phyloP scores from a whole-genome alignment of 2,329 filamentous ascomycete genomes.

The Myriosclerotinia duriaeana region DNA sequence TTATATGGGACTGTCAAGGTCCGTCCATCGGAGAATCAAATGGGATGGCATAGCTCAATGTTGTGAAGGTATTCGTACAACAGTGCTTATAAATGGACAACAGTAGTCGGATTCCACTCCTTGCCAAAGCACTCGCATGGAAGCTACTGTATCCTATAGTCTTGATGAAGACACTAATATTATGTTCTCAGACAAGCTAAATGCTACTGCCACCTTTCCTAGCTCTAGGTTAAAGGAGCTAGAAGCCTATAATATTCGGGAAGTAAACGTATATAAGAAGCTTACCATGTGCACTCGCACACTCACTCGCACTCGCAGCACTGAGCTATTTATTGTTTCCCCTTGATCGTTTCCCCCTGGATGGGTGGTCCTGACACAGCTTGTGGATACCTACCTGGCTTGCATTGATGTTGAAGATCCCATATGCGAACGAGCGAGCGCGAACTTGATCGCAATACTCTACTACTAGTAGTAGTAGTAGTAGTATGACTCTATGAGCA shows the following conservation, averaged over 20 bases:
- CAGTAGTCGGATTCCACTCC: not conserved
- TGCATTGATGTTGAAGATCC: slow-evolving; percentile 7
- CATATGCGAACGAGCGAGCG: too few species aligned
- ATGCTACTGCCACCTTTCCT: too few species aligned
- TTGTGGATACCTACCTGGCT: slow-evolving; percentile 12
- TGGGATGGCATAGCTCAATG: too few species aligned
- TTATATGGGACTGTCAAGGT: too few species aligned
- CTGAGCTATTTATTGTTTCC: not conserved
- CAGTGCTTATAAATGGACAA: too few species aligned
- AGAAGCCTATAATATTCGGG: too few species aligned
- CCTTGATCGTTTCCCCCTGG: not conserved
- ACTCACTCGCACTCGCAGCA: not conserved
- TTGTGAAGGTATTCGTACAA: too few species aligned
- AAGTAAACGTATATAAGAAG: too few species aligned
- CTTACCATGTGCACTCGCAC: too few species aligned
- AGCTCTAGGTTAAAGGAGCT: too few species aligned
- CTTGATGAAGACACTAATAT: not conserved
- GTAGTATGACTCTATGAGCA: slow-evolving; percentile 7
- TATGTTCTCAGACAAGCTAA: not conserved
- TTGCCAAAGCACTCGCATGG: not conserved
- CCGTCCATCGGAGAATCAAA: too few species aligned
- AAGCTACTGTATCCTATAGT: not conserved
- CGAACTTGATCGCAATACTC: not conserved
- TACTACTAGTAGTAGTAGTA: too few species aligned
- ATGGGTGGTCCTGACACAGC: slow-evolving; percentile 1